phyloP scores from a whole-genome alignment of 2,329 filamentous ascomycete species.

The Ophiostoma montium region DNA sequence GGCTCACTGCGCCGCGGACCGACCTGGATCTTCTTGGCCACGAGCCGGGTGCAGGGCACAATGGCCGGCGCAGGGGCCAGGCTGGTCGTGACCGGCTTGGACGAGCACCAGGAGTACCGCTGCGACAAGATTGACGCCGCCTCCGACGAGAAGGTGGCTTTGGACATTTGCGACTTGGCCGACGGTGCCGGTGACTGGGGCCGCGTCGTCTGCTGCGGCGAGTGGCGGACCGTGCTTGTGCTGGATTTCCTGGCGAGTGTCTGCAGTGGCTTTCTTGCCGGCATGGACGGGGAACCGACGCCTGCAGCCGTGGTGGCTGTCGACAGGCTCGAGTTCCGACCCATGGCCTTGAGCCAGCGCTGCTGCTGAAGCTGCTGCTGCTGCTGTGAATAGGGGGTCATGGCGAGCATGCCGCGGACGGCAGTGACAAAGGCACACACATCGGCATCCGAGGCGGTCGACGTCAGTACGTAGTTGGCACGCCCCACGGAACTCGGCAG shows the following conservation, averaged over 20 bases:
- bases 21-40: constrained; percentile 6
- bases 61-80: constrained; percentile 7
- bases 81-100: neutral
- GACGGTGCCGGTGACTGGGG: constrained; percentile 12
- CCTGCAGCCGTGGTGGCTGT: neutral
- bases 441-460: constrained; percentile 38
- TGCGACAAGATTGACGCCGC: constrained; percentile 2
- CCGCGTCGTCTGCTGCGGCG: neutral
- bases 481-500: too few species aligned
- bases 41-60: constrained; percentile 4
- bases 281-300: neutral
- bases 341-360: too few species aligned
- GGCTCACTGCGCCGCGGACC: neutral
- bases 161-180: constrained; percentile 18
- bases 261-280: neutral
- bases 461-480: constrained; percentile 43
- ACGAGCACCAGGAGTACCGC: constrained; percentile 15
- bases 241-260: constrained; percentile 2
- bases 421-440: constrained; percentile 38
- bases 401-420: constrained; percentile 30
- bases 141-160: constrained; percentile 21
- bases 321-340: too few species aligned
- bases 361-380: too few species aligned
- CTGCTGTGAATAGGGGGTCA: too few species aligned
- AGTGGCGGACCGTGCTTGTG: neutral